Conservation (phyloP, 352 stramenopile species). For the Pythium vanterpoolii region DNA sequence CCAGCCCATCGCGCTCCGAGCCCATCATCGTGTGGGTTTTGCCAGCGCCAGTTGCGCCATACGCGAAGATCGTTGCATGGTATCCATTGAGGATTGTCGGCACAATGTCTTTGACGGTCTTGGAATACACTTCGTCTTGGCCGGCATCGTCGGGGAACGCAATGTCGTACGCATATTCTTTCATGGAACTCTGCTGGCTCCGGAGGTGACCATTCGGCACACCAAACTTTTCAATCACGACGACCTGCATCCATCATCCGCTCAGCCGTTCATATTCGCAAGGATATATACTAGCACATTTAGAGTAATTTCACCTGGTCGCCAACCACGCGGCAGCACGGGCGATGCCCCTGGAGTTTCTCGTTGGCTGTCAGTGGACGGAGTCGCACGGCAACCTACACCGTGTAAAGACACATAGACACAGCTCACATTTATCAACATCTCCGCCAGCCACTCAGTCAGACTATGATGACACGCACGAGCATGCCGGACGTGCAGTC, state of each 20-base stretch:
- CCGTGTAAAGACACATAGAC: neutral
- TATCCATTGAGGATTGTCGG: conserved; percentile 73
- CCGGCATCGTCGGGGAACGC: conserved; percentile 42
- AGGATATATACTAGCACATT: neutral
- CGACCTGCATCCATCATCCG: conserved; percentile 28
- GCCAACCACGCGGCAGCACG: conserved; percentile 50
- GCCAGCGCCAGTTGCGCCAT: conserved; percentile 55
- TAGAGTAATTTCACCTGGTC: conserved; percentile 35
- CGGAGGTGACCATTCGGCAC: conserved; percentile 43
- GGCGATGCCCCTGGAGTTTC: conserved; percentile 41
- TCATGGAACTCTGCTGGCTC: conserved; percentile 48
- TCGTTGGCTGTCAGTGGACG: conserved; percentile 43
- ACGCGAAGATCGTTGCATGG: conserved; percentile 83
- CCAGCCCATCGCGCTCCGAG: conserved; percentile 48
- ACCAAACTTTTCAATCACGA: conserved; percentile 60
- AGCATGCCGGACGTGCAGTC: conserved; percentile 44
- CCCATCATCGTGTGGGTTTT: conserved; percentile 80
- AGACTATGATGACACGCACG: conserved; percentile 12
- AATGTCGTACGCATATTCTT: conserved; percentile 65
- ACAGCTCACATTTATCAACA: neutral
- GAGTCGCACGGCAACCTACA: conserved; percentile 50
- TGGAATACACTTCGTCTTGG: conserved; percentile 55
- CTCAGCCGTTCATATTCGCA: neutral
- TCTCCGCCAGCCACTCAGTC: neutral
- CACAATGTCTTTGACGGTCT: conserved; percentile 58